Evolutionary conservation across 2,329 filamentous ascomycete species (phyloP), one percentile per base, ranked within the genome.

Genomic region (Tolypocladium ovalisporum): DNA sequence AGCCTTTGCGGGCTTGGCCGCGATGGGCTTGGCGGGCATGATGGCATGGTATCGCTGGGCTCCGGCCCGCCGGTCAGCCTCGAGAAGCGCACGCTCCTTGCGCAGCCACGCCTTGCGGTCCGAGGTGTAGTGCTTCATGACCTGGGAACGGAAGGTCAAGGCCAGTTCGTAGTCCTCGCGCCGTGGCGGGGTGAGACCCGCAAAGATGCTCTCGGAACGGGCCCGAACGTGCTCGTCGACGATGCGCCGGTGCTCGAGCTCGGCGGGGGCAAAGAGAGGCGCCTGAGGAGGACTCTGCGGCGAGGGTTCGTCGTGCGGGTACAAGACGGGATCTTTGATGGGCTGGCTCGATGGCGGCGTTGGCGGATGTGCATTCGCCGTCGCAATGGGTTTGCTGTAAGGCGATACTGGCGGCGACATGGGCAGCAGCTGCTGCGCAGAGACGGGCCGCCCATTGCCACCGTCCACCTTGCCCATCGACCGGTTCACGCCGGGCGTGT

Each of bases 371-470:
- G 70, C 65, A 36, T 62, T 66, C 51, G 67, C 63, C 35, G 68
- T 66, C 53, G 74, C 70, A 54, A 73, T 68, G 3, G 68, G 60
- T 55, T 74, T 76, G 58, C 72, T 75, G 57, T 75, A 75, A 8
- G 72, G 71, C 36, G 83, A 85, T 56, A 84, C 76, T 4, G 83
- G 83, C 32, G 83, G 83, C 37, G 83, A 86, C 63, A 83, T 75
- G 52, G 72, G 76, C 62, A 73, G 68, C 29, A 67, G 69, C 47
- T 66, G 69, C 61, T 70, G 71, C 60, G 66, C 59, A 54, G 67
- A 65, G 54, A 65, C 55, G 53, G 63, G 55, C 55, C 66, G 63
- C 54, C 64, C 66, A 63, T 67, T 60, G 64, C 54, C 36, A 39
- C 47, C 49, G 35, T 55, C 57, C 10, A 40, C 58, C 42, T 57